phyloP scores from a whole-genome alignment of 495 filamentous ascomycete genomes.

The Annulohypoxylon stygium region DNA sequence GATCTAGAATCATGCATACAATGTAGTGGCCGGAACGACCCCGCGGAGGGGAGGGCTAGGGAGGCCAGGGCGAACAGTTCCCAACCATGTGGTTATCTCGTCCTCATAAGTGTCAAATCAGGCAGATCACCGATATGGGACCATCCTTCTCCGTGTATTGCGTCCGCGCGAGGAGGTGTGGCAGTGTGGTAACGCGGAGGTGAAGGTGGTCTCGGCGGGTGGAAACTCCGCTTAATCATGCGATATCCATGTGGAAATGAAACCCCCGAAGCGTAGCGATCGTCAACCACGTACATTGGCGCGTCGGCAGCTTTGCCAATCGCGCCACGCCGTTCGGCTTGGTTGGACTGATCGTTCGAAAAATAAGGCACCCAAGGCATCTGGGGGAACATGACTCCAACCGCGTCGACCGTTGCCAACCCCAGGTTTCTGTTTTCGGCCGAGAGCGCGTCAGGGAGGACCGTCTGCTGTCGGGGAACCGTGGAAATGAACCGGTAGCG shows the following conservation, averaged over 20 bases:
- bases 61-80: slow-evolving; percentile 20
- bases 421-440: slow-evolving; percentile 14
- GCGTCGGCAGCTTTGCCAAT: slow-evolving; percentile 2
- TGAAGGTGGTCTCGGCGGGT: slow-evolving; percentile 10
- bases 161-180: slow-evolving; percentile 6
- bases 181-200: slow-evolving; percentile 10
- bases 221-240: slow-evolving; percentile 36
- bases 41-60: slow-evolving; percentile 10
- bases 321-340: not conserved
- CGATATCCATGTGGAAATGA: slow-evolving; percentile 17
- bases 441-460: slow-evolving; percentile 19
- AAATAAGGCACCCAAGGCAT: not conserved
- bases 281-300: slow-evolving; percentile 18
- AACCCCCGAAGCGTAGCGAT: slow-evolving; percentile 27
- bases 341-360: slow-evolving; percentile 5
- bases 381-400: slow-evolving; percentile 2
- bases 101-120: not conserved
- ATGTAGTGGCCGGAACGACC: slow-evolving; percentile 8
- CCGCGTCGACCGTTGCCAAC: not conserved
- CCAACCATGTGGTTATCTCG: slow-evolving; percentile 9
- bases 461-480: slow-evolving; percentile 3
- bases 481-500: slow-evolving; percentile 26
- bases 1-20: slow-evolving; percentile 31
- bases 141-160: not conserved
- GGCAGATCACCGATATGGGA: not conserved